phyloP scores from a whole-genome alignment of 73 alveolate species.

The Paramecium pentaurelia region DNA sequence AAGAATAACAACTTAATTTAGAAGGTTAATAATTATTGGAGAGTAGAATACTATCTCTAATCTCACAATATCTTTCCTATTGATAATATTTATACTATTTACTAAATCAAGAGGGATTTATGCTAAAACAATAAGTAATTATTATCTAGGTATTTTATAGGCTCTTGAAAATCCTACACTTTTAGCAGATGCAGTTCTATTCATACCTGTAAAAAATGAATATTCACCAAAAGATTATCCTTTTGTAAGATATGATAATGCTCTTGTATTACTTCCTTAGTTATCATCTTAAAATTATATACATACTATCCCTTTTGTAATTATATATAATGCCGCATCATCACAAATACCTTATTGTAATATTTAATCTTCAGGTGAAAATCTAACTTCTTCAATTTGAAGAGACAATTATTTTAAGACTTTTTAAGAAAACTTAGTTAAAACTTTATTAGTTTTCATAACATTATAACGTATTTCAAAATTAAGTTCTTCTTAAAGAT shows the following conservation, averaged over 20 bases:
- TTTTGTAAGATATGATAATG: neutral
- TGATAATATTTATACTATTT: neutral
- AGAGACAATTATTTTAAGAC: neutral
- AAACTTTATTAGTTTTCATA: neutral
- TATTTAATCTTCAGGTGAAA: constrained; percentile 53
- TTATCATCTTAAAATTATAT: neutral
- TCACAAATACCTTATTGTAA: neutral
- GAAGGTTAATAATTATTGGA: neutral
- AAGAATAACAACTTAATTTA: constrained; percentile 2
- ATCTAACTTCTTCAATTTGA: constrained; percentile 33
- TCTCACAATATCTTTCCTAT: constrained; percentile 39
- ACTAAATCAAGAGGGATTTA: neutral
- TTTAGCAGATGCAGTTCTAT: constrained; percentile 65
- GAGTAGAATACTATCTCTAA: neutral
- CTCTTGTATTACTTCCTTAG: neutral
- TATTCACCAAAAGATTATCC: constrained; percentile 69
- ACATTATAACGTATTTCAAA: constrained; percentile 38
- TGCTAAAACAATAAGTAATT: neutral
- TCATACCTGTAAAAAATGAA: constrained; percentile 65
- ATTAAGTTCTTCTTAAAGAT: neutral
- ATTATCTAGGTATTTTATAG: neutral
- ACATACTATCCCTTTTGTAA: constrained; percentile 15
- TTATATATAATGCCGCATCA: constrained; percentile 45
- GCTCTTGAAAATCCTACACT: constrained; percentile 64
- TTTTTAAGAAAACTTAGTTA: neutral